phyloP scores from a whole-genome alignment of 306 rosid genomes.

The Quercus rubra region DNA sequence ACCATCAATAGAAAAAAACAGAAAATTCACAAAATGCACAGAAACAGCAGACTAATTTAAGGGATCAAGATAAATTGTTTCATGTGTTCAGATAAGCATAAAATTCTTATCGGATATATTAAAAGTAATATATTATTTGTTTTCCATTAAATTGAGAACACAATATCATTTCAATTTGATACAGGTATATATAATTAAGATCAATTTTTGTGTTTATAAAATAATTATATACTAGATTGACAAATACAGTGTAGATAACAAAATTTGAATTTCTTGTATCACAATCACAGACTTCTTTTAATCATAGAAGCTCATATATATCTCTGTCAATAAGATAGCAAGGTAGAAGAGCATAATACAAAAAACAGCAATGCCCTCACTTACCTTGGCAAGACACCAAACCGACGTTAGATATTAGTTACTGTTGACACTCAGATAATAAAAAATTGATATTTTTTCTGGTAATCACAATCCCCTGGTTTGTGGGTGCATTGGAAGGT shows the following conservation, averaged over 20 bases:
- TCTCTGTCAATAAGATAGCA: not conserved
- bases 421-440: not conserved
- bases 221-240: not conserved
- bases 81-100: not conserved
- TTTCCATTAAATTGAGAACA: not conserved
- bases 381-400: not conserved
- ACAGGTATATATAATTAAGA: not conserved
- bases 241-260: not conserved
- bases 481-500: slow-evolving; percentile 70
- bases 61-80: not conserved
- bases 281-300: not conserved
- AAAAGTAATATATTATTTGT: not conserved
- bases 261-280: not conserved
- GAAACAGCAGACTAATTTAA: not conserved
- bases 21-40: not conserved
- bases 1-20: not conserved
- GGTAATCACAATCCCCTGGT: slow-evolving; percentile 26
- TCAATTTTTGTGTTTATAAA: not conserved
- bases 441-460: not conserved
- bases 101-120: not conserved
- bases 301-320: not conserved
- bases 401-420: not conserved
- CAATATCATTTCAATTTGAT: not conserved
- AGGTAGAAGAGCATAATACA: not conserved
- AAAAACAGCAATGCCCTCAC: not conserved